Base-by-base conservation (phyloP, 2,329 filamentous ascomycete genomes). In the Sarocladium strictum region DNA sequence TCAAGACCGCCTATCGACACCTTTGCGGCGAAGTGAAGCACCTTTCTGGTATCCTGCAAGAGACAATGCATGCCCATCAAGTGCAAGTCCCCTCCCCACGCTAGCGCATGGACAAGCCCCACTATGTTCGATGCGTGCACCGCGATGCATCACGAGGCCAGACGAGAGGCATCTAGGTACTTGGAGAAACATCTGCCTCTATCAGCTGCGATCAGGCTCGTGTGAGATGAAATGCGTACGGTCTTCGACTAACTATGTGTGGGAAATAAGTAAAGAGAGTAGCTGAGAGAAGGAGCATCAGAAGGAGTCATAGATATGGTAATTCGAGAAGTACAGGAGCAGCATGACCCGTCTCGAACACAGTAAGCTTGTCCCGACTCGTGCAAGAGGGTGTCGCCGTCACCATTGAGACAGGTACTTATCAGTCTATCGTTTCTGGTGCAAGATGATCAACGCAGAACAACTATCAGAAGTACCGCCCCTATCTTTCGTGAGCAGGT, bases 91-190 rank as follows among this genome's bases (percentile, higher is more conserved):
- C 47, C 26, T 35, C 26, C 47, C 26, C 47, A 17, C 47, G 47
- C 47, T 51, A 51, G 47, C 17, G 47, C 47, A 51, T 51, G 47
- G 43, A 17, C 21, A 23, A 10, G 26, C 47, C 47, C 47, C 47
- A 51, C 47, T n/a, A 23, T 33, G 47, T 35, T 35, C 47, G 47
- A 51, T 51, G 47, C 47, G 47, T 51, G 47, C 27, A 21, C 47
- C 17, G 47, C 14, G 47, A 15, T 33, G 47, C 47, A 51, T 51
- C 47, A 51, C 47, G 47, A 35, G 47, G 47, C 27, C 47, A 51
- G n/a, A 15, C 29, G 14, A 33, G 27, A 51, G 47, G 27, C 19
- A 35, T 33, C 27, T 19, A 35, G 29, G 47, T 33, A 32, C 47
- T 10, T 21, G 14, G 3, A 33, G 47, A 21, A 35, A 35, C 47